Conservation (phyloP, 2,329 filamentous ascomycete genomes). For the Xylaria hypoxylon region DNA sequence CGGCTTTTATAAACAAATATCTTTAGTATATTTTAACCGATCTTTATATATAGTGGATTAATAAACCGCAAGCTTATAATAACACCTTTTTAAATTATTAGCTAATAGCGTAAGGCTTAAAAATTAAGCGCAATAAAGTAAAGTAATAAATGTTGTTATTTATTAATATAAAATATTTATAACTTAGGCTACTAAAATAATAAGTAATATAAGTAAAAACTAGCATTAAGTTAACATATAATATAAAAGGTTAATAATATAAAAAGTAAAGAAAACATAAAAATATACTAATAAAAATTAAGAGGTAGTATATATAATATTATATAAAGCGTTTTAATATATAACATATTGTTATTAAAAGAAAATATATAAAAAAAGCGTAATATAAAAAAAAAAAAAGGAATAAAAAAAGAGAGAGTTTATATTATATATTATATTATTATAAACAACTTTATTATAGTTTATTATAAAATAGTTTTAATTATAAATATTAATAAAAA, state of each 20-base stretch:
- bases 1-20: neutral
- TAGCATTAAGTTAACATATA: neutral
- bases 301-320: no score
- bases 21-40: neutral
- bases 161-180: neutral
- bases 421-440: no score
- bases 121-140: neutral
- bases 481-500: no score
- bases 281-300: neutral
- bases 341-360: no score
- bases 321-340: no score
- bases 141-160: neutral
- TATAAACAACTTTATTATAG: no score
- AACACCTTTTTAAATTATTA: neutral
- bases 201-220: neutral
- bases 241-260: neutral
- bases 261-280: neutral
- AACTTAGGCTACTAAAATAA: neutral
- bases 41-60: neutral
- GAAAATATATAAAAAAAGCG: no score
- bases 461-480: no score
- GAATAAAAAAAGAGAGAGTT: no score
- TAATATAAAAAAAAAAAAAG: no score
- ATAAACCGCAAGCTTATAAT: neutral
- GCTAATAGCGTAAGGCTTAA: neutral